Conservation (phyloP, 768 basidiomycete genomes). For the Naganishia antarctica region DNA sequence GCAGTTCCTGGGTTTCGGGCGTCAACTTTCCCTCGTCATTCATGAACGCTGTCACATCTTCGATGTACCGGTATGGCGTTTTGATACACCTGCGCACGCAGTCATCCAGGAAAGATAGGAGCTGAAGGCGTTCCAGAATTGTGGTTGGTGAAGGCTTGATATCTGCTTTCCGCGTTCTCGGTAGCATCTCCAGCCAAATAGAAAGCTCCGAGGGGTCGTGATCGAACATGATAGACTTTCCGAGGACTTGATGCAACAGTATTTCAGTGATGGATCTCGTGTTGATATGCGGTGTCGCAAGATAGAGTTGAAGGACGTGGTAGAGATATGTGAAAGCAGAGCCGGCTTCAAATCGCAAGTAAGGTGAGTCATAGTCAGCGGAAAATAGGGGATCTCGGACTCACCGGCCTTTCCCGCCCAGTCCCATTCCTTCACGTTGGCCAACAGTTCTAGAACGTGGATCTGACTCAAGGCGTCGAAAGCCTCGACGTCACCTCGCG, state of each 20-base stretch:
- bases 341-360: slow-evolving; percentile 48
- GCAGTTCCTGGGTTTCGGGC: slow-evolving; percentile 40
- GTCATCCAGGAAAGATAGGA: slow-evolving; percentile 70
- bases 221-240: slow-evolving; percentile 71
- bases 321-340: slow-evolving; percentile 62
- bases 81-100: slow-evolving; percentile 75
- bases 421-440: slow-evolving; percentile 69
- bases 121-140: slow-evolving; percentile 59
- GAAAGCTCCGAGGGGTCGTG: slow-evolving; percentile 66
- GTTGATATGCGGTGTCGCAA: slow-evolving; percentile 55
- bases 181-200: slow-evolving; percentile 69
- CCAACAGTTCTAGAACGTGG: slow-evolving; percentile 70
- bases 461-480: slow-evolving; percentile 65
- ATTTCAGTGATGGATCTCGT: slow-evolving; percentile 55
- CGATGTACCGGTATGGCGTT: slow-evolving; percentile 79
- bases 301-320: slow-evolving; percentile 65
- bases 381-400: slow-evolving; percentile 16
- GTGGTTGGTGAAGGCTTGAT: slow-evolving; percentile 55
- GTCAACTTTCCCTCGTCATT: slow-evolving; percentile 13
- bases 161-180: slow-evolving; percentile 53
- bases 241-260: slow-evolving; percentile 65
- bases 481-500: slow-evolving; percentile 48
- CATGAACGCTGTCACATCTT: slow-evolving; percentile 51
- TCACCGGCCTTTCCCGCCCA: slow-evolving; percentile 71
- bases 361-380: slow-evolving; percentile 17